A percentile compares a stretch with the other conserved stretches of the same genome.
These are phyloP conservation scores for Starmerella geochares DNA, from an alignment of 805 yeast species.

Conservation along the genomic window DNA sequence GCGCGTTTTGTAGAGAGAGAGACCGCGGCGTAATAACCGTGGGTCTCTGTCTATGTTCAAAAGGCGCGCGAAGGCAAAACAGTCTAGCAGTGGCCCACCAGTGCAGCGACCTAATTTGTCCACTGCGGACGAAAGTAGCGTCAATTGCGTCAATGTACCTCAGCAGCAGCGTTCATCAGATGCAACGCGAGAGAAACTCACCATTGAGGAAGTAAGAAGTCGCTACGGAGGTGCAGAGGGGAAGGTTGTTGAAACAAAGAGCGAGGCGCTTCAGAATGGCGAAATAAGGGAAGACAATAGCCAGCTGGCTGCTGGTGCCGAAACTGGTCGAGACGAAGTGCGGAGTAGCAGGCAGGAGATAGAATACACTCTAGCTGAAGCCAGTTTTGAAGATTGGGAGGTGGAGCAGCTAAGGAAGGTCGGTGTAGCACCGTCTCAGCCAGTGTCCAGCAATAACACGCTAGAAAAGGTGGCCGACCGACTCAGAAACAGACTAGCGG, in stretches of 20 bases:
- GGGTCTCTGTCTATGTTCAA: constrained; percentile 21
- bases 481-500: neutral
- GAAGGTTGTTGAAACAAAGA: too few species aligned
- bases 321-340: too few species aligned
- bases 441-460: neutral
- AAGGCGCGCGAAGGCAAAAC: constrained; percentile 14
- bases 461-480: neutral
- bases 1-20: too few species aligned
- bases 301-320: too few species aligned
- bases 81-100: neutral
- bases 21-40: neutral
- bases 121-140: neutral
- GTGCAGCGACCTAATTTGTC: neutral
- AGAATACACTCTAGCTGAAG: neutral
- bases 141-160: neutral
- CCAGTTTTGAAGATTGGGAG: constrained; percentile 15
- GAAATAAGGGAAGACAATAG: too few species aligned
- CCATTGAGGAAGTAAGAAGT: neutral
- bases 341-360: neutral
- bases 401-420: constrained; percentile 16
- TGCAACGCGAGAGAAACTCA: neutral
- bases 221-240: too few species aligned
- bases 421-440: neutral
- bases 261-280: too few species aligned
- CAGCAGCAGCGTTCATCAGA: neutral